phyloP scores from a whole-genome alignment of 768 basidiomycete species.

The Chalciporus pseudorubinellus region DNA sequence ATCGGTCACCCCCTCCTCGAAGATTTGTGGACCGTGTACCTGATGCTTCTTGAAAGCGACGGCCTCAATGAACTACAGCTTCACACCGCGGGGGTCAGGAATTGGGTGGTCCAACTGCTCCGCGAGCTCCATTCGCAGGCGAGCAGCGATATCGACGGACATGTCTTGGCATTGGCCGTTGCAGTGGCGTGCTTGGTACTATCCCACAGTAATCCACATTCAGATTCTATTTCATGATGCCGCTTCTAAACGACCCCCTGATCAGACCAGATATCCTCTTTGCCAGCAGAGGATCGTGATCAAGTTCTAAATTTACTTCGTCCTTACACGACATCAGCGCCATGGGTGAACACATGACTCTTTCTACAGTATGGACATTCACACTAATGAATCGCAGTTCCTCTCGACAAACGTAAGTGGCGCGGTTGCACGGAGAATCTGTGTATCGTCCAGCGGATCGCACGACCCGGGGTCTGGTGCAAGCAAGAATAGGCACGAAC shows the following conservation, averaged over 20 bases:
- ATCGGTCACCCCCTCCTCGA: constrained; percentile 30
- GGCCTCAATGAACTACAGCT: constrained; percentile 48
- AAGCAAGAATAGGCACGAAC: constrained; percentile 9
- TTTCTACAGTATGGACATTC: background rate
- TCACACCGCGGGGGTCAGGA: constrained; percentile 37
- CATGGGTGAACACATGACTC: constrained; percentile 28
- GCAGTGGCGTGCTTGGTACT: constrained; percentile 36
- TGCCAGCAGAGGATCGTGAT: constrained; percentile 38
- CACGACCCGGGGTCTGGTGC: constrained; percentile 19
- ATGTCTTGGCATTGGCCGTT: constrained; percentile 25
- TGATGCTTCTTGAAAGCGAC: constrained; percentile 61
- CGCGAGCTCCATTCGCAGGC: constrained; percentile 13
- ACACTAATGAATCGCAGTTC: constrained; percentile 25
- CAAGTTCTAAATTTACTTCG: constrained; percentile 42
- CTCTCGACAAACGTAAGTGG: constrained; percentile 27
- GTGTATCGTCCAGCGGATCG: constrained; percentile 22
- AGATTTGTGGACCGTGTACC: constrained; percentile 56
- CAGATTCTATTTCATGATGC: constrained; percentile 22
- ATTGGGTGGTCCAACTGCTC: constrained; percentile 27
- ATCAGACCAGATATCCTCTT: constrained; percentile 39
- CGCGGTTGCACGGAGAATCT: constrained; percentile 13
- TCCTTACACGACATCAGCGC: constrained; percentile 34
- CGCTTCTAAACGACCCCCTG: constrained; percentile 25
- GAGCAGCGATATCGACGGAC: constrained; percentile 8
- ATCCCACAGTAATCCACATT: constrained; percentile 36